Percentiles rank a stretch among this genome's conserved stretches.
phyloP scores from a whole-genome alignment of 73 alveolate species.

The Halteria grandinella region DNA sequence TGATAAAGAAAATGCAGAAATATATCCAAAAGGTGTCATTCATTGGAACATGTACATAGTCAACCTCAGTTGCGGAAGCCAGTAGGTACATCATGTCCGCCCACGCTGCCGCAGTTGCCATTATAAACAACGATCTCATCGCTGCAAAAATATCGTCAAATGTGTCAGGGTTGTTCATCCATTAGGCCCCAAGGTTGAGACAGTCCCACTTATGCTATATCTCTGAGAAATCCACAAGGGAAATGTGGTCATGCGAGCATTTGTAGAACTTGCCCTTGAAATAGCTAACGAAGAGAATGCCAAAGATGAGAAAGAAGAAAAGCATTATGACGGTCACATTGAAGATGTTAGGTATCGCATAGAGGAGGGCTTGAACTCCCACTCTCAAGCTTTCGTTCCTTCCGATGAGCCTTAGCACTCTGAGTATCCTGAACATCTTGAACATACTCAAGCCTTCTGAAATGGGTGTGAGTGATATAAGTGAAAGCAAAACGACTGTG shows the following conservation, averaged over 20 bases:
- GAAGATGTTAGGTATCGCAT: constrained; percentile 28
- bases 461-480: constrained; percentile 51
- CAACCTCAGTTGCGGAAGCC: constrained; percentile 43
- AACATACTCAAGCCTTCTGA: constrained; percentile 1
- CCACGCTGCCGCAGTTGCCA: constrained; percentile 67
- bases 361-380: constrained; percentile 32
- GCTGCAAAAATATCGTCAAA: constrained; percentile 54
- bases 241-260: not conserved
- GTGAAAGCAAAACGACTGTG: constrained; percentile 60
- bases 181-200: constrained; percentile 46
- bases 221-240: not conserved
- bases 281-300: constrained; percentile 21
- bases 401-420: constrained; percentile 72
- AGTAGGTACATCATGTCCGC: too few relatives aligned
- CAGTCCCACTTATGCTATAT: constrained; percentile 50
- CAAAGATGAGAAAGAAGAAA: constrained; percentile 2
- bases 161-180: constrained; percentile 35
- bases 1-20: constrained; percentile 35
- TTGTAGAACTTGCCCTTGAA: constrained; percentile 22
- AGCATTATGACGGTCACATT: constrained; percentile 37
- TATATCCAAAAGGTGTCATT: not conserved
- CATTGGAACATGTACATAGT: constrained; percentile 11
- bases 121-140: constrained; percentile 36
- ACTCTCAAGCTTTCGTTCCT: constrained; percentile 68
- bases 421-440: constrained; percentile 29